Percentiles rank a stretch among this genome's conserved stretches.
Evolutionary conservation across 169 alveolate species (phyloP).

Genomic region (Eimeria falciformis): DNA sequence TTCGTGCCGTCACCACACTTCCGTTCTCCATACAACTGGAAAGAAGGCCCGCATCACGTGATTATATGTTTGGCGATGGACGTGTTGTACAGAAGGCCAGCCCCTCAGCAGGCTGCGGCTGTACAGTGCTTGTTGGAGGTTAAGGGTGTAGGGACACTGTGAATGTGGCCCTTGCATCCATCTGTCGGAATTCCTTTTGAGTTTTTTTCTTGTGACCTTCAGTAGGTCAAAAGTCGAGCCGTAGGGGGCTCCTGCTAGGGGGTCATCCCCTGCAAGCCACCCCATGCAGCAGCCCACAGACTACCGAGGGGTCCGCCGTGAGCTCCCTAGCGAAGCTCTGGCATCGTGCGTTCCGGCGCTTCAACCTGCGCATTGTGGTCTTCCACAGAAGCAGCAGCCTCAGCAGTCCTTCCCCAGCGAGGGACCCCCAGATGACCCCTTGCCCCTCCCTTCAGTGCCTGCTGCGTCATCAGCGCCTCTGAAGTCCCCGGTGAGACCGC

Average conservation of each 20-base stretch:
- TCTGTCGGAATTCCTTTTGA: too few species aligned
- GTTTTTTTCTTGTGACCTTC: too few species aligned
- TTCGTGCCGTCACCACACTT: too few species aligned
- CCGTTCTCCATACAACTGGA: too few species aligned
- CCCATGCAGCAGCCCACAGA: slow-evolving; percentile 53
- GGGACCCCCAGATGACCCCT: not conserved
- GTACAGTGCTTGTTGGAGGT: too few species aligned
- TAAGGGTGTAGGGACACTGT: too few species aligned
- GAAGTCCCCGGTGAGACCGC: not conserved
- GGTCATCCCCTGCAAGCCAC: slow-evolving; percentile 32
- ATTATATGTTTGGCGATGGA: too few species aligned
- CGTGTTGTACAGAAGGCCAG: too few species aligned
- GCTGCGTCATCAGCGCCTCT: not conserved
- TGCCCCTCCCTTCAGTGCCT: not conserved
- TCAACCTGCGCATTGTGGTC: not conserved
- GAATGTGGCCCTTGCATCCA: too few species aligned
- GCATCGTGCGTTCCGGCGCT: not conserved
- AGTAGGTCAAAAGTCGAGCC: too few species aligned
- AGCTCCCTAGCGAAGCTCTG: not conserved
- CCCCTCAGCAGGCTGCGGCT: too few species aligned
- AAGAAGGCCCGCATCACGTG: too few species aligned
- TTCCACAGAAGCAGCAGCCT: slow-evolving; percentile 43
- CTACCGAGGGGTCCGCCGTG: slow-evolving; percentile 2
- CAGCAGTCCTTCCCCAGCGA: not conserved
- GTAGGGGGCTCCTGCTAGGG: slow-evolving; percentile 62